Base-by-base conservation (phyloP, 192 early-diverging fungal species). In the Mortierella antarctica region DNA sequence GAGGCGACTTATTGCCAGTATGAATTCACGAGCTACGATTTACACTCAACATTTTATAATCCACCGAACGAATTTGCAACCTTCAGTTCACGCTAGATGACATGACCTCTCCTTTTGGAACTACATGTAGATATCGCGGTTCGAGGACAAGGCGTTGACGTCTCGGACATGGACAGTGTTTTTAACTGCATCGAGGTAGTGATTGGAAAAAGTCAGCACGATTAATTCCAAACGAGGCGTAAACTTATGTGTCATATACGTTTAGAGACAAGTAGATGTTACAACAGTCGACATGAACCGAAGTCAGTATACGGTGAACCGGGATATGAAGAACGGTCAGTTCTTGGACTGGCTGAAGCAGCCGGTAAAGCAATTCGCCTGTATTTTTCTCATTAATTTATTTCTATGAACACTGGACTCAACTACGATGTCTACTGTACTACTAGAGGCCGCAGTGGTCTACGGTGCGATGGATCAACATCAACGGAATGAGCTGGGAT, bases 401-500 rank as follows among this genome's bases (percentile, higher is more conserved):
- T 2, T 31, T 41, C 4, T 39, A 5, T 39, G 8, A 20, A 4
- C 42, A 7, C 4, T 62, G 31, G 3, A 3, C 31, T 31, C 31
- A 31, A 31, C 31, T 3, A 31, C 31, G 31, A 31, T 31, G 31
- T 31, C 31, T 31, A 31, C n/a, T 31, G 31, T 31, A 31, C 31
- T 31, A 31, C 31, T 3, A 79, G 67, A 74, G 84, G 4, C 87
- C 87, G 0, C 40, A 57, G n/a, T 74, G 73, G 73, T 83, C 73
- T 5, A 78, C 57, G 20, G 85, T 84, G 18, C 84, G 88, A 11
- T 89, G 88, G 88, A 88, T 89, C 62, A 87, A 89, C 47, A 74
- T 88, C 39, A 72, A 85, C 31, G 85, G 85, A 20, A 69, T 89
- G 51, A 82, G 71, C 39, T 85, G 82, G 74, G 84, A 85, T 58